These are phyloP conservation scores for Entelexis paramagnoliae DNA, from an alignment of 1,139 yeast genomes.

Conservation along the genomic window DNA sequence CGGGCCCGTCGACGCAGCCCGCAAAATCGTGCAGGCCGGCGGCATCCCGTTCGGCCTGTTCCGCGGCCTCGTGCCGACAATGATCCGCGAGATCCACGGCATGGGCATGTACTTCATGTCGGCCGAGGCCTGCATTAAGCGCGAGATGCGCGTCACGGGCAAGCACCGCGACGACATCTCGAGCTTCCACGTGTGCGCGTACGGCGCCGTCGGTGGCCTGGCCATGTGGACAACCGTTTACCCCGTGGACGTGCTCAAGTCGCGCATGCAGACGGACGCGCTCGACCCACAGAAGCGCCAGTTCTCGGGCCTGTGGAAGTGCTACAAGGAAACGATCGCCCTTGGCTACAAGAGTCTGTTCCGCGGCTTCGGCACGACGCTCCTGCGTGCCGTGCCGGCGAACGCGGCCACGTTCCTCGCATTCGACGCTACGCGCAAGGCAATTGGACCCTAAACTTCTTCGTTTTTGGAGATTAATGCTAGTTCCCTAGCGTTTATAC, in stretches of 20 bases:
- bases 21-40: slow-evolving; percentile 43
- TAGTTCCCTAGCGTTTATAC: no score
- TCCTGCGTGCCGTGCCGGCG: slow-evolving; percentile 62
- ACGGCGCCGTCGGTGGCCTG: slow-evolving; percentile 66
- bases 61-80: slow-evolving; percentile 71
- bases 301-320: slow-evolving; percentile 40
- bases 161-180: slow-evolving; percentile 44
- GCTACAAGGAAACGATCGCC: slow-evolving; percentile 53
- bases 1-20: slow-evolving; percentile 76
- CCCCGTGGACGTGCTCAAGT: slow-evolving; percentile 62
- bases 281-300: slow-evolving; percentile 45
- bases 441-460: slow-evolving; percentile 29
- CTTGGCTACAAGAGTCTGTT: slow-evolving; percentile 54
- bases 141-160: slow-evolving; percentile 41
- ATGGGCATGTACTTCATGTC: slow-evolving; percentile 82
- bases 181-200: slow-evolving; percentile 50
- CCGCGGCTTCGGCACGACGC: slow-evolving; percentile 62
- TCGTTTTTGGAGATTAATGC: no score
- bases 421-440: slow-evolving; percentile 54
- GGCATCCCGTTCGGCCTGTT: slow-evolving; percentile 47
- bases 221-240: slow-evolving; percentile 62
- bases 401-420: slow-evolving; percentile 70
- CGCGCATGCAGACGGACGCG: slow-evolving; percentile 55
- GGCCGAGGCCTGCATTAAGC: slow-evolving; percentile 71
- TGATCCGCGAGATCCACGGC: slow-evolving; percentile 75